A percentile compares a stretch with the other conserved stretches of the same genome.
These are phyloP conservation scores for Cenchrus americanus DNA, from an alignment of 176 grass and related monocot genomes.

Conservation along the genomic window DNA sequence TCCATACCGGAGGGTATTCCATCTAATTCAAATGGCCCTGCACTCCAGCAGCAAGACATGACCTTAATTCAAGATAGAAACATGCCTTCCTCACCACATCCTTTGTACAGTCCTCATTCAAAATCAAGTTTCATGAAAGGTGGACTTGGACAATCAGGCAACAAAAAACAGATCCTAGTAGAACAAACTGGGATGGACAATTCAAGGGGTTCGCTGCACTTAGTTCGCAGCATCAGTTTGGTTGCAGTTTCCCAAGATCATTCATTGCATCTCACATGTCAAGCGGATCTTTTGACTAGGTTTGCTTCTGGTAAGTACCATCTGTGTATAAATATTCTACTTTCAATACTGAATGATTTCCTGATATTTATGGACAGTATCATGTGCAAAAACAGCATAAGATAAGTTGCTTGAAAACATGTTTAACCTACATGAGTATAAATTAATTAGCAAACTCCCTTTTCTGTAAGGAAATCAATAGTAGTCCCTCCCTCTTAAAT, in stretches of 20 bases:
- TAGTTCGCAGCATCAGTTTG: constrained; percentile 93
- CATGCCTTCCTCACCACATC: constrained; percentile 73
- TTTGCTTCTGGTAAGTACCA: constrained; percentile 58
- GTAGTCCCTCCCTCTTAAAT: not conserved
- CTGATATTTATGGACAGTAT: not conserved
- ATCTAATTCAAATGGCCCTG: constrained; percentile 61
- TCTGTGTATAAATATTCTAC: not conserved
- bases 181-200: constrained; percentile 71
- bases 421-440: not conserved
- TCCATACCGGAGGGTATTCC: constrained; percentile 74
- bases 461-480: constrained; percentile 31
- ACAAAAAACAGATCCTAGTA: constrained; percentile 81
- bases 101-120: constrained; percentile 82
- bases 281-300: constrained; percentile 61
- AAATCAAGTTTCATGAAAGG: constrained; percentile 92
- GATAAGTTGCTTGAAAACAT: constrained; percentile 1
- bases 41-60: constrained; percentile 77
- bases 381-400: not conserved
- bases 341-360: not conserved
- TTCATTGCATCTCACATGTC: constrained; percentile 80
- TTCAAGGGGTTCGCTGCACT: constrained; percentile 73
- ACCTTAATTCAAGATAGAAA: constrained; percentile 88
- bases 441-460: constrained; percentile 1
- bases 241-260: constrained; percentile 80
- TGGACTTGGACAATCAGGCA: constrained; percentile 57